Evolutionary conservation across 805 yeast species (phyloP).

Genomic region (Saturnispora zaruensis): DNA sequence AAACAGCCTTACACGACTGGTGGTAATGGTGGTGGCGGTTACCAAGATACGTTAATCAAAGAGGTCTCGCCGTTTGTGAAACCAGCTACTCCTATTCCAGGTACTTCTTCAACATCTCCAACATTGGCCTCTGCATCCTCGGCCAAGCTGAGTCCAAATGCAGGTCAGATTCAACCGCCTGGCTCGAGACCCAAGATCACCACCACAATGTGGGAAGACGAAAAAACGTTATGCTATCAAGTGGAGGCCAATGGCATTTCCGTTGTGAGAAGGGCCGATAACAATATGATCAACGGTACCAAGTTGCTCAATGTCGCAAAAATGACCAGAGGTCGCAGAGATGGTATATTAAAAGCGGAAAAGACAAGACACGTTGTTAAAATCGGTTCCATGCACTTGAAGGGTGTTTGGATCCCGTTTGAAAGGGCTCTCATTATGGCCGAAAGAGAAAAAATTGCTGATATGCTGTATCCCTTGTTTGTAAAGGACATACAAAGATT

Average conservation of each 20-base stretch:
- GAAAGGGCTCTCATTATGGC: slow-evolving; percentile 65
- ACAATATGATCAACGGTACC: slow-evolving; percentile 66
- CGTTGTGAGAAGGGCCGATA: slow-evolving; percentile 62
- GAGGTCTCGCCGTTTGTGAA: background rate
- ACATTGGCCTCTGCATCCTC: slow-evolving; percentile 2
- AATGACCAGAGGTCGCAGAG: slow-evolving; percentile 67
- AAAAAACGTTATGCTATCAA: slow-evolving; percentile 61
- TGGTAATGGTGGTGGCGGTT: background rate
- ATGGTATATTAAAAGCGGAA: slow-evolving; percentile 59
- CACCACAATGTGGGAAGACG: slow-evolving; percentile 73
- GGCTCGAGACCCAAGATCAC: slow-evolving; percentile 51
- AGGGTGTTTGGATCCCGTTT: slow-evolving; percentile 72
- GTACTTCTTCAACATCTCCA: background rate
- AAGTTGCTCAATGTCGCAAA: slow-evolving; percentile 61
- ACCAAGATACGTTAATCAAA: slow-evolving; percentile 3
- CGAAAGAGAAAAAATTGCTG: slow-evolving; percentile 57
- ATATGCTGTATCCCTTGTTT: slow-evolving; percentile 47
- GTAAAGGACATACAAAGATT: slow-evolving; percentile 55
- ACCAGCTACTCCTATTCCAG: background rate
- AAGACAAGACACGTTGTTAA: slow-evolving; percentile 62
- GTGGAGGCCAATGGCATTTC: slow-evolving; percentile 62
- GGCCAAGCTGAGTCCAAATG: slow-evolving; percentile 23
- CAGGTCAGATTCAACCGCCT: slow-evolving; percentile 34
- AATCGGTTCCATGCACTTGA: slow-evolving; percentile 67
- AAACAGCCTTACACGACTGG: background rate